A percentile compares a stretch with the other conserved stretches of the same genome.
phyloP scores from a whole-genome alignment of 2,329 filamentous ascomycete species.

The Cladosporium sp. region DNA sequence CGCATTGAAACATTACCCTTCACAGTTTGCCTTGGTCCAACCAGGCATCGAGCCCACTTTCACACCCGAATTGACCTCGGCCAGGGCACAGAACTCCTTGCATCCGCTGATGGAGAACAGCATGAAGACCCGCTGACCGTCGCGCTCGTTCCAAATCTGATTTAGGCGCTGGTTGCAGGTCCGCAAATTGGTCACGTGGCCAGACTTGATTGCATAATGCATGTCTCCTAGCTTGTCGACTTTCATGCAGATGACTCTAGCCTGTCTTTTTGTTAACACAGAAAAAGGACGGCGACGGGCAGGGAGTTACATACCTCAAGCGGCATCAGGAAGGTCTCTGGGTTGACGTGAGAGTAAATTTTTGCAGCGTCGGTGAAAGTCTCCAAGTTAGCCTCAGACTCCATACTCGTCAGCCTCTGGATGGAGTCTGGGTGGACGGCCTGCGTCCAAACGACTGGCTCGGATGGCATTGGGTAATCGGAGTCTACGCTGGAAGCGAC shows the following conservation, averaged over 20 bases:
- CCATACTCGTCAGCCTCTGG: not conserved
- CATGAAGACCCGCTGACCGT: constrained; percentile 24
- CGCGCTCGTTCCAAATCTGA: constrained; percentile 20
- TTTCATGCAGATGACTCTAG: constrained; percentile 29
- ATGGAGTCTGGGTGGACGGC: constrained; percentile 10
- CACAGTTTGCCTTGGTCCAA: constrained; percentile 14
- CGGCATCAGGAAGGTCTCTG: constrained; percentile 24
- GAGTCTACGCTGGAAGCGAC: not conserved
- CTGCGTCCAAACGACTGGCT: constrained; percentile 1
- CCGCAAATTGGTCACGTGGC: constrained; percentile 22
- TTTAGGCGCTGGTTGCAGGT: constrained; percentile 26
- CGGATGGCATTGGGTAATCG: constrained; percentile 5
- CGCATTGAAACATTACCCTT: constrained; percentile 13
- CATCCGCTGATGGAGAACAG: constrained; percentile 28
- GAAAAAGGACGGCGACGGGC: not conserved
- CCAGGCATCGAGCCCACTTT: not conserved
- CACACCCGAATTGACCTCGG: constrained; percentile 24
- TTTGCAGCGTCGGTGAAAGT: constrained; percentile 16
- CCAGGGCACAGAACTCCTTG: constrained; percentile 29
- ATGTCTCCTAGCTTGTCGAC: constrained; percentile 25
- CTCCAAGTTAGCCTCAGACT: not conserved
- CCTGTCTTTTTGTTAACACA: constrained; percentile 19
- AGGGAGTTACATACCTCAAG: constrained; percentile 19
- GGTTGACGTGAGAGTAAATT: constrained; percentile 22
- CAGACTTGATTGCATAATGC: constrained; percentile 16